These are phyloP conservation scores for Xylariales sp. DNA, from an alignment of 2,329 filamentous ascomycete species.

Conservation along the genomic window DNA sequence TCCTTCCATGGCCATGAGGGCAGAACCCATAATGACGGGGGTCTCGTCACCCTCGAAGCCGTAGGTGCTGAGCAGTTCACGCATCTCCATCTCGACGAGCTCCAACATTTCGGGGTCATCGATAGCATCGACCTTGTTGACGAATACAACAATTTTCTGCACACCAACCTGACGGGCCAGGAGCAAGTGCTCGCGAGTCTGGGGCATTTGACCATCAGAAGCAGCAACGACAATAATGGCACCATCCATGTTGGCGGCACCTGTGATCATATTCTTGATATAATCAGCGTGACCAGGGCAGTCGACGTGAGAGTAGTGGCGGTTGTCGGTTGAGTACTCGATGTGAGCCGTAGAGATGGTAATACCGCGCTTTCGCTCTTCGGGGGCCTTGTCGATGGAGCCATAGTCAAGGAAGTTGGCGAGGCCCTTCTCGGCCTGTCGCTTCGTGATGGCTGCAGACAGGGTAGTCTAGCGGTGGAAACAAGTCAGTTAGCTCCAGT, in stretches of 20 bases:
- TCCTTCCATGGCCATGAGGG: conserved; percentile 87
- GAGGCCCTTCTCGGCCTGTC: conserved; percentile 89
- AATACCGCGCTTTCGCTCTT: conserved; percentile 99
- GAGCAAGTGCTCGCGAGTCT: conserved; percentile 96
- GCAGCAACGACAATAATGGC: conserved; percentile 98
- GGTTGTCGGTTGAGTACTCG: conserved; percentile 89
- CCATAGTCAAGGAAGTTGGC: conserved; percentile 97
- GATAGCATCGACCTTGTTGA: conserved; percentile 98
- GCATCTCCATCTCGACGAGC: conserved; percentile 99
- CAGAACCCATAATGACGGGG: conserved; percentile 94
- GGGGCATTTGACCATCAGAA: conserved; percentile 98
- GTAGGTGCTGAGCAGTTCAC: conserved; percentile 87
- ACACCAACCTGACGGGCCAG: conserved; percentile 98
- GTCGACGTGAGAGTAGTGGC: conserved; percentile 99
- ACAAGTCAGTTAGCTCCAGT: not conserved
- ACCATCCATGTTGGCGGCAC: conserved; percentile 98
- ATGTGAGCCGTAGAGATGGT: conserved; percentile 98
- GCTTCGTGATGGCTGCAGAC: conserved; percentile 97
- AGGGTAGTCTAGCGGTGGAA: conserved; percentile 74
- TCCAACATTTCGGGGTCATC: conserved; percentile 99
- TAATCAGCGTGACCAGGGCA: conserved; percentile 99
- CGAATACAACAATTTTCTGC: conserved; percentile 96
- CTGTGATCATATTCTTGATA: conserved; percentile 99
- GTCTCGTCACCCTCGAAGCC: conserved; percentile 98
- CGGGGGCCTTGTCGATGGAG: conserved; percentile 96